These are phyloP conservation scores for Euphorbia peplus DNA, from an alignment of 345 rosid genomes.

Conservation along the genomic window DNA sequence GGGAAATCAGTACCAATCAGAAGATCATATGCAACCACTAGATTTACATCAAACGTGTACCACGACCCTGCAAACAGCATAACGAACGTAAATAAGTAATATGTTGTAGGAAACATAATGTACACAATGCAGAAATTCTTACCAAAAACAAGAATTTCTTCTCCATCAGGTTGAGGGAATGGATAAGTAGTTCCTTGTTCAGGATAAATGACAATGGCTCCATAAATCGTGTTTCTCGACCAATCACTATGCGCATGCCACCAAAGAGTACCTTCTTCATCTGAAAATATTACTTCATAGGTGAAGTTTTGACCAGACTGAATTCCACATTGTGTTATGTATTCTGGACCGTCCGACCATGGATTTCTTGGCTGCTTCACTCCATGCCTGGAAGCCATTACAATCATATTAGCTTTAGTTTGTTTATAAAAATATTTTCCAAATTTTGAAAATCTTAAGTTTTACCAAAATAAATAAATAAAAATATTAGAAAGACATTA, in stretches of 20 bases:
- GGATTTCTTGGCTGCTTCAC: slow-evolving; percentile 65
- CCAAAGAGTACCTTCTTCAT: no score
- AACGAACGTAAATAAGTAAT: no score
- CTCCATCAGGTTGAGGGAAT: slow-evolving; percentile 10
- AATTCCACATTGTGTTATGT: slow-evolving; percentile 77
- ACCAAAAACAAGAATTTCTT: slow-evolving; percentile 11
- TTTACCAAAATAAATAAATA: no score
- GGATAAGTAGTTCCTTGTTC: slow-evolving; percentile 13
- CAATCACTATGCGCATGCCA: no score
- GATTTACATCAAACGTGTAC: slow-evolving; percentile 36
- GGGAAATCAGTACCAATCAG: slow-evolving; percentile 41
- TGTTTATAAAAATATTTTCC: no score
- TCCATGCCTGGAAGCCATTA: slow-evolving; percentile 46
- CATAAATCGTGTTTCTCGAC: slow-evolving; percentile 81
- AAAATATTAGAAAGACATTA: neutral
- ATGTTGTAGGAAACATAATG: no score
- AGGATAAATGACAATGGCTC: slow-evolving; percentile 41
- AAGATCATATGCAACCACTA: slow-evolving; percentile 14
- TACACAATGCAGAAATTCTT: no score
- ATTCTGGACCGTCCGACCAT: slow-evolving; percentile 90
- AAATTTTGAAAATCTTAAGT: no score
- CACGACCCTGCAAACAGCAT: slow-evolving; percentile 22
- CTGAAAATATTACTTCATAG: slow-evolving; percentile 47
- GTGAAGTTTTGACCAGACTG: slow-evolving; percentile 68
- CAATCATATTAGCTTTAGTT: no score